Percentiles rank a stretch among this genome's conserved stretches.
Evolutionary conservation across 2,329 filamentous ascomycete species (phyloP).

Genomic region (Scorias spongiosa): DNA sequence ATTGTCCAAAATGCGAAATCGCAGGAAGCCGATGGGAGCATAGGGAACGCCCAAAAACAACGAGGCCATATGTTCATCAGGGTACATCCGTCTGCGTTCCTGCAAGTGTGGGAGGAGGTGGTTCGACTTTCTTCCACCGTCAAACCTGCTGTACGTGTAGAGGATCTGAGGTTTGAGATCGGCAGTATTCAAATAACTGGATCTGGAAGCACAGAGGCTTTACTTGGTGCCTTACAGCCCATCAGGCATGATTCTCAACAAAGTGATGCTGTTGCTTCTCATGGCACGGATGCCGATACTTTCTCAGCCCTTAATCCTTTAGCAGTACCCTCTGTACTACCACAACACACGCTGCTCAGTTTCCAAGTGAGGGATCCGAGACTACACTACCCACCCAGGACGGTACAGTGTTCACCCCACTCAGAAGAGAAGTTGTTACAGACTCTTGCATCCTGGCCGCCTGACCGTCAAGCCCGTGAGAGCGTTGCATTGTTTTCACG

Average conservation of each 20-base stretch:
- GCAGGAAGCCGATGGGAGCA: constrained; percentile 5
- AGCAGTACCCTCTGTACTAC: constrained; percentile 54
- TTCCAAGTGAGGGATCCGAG: constrained; percentile 70
- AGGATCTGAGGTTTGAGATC: constrained; percentile 57
- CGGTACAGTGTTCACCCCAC: constrained; percentile 14
- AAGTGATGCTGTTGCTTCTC: background rate
- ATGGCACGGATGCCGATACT: constrained; percentile 10
- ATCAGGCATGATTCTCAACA: background rate
- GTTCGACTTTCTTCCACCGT: constrained; percentile 42
- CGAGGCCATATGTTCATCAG: constrained; percentile 43
- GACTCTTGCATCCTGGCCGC: constrained; percentile 51
- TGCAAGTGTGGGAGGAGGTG: constrained; percentile 51
- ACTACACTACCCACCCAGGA: constrained; percentile 57
- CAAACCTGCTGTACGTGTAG: constrained; percentile 46
- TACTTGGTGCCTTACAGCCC: constrained; percentile 53
- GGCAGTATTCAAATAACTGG: constrained; percentile 56
- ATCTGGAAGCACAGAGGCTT: constrained; percentile 63
- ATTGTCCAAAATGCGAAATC: constrained; percentile 47
- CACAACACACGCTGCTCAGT: constrained; percentile 51
- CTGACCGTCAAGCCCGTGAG: constrained; percentile 34
- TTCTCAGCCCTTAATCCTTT: constrained; percentile 42
- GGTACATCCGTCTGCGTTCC: constrained; percentile 68
- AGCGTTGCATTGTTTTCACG: constrained; percentile 48
- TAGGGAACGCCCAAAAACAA: constrained; percentile 17
- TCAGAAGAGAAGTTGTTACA: constrained; percentile 36